Conservation (phyloP, 192 early-diverging fungal species). For the Gonapodya sp. region DNA sequence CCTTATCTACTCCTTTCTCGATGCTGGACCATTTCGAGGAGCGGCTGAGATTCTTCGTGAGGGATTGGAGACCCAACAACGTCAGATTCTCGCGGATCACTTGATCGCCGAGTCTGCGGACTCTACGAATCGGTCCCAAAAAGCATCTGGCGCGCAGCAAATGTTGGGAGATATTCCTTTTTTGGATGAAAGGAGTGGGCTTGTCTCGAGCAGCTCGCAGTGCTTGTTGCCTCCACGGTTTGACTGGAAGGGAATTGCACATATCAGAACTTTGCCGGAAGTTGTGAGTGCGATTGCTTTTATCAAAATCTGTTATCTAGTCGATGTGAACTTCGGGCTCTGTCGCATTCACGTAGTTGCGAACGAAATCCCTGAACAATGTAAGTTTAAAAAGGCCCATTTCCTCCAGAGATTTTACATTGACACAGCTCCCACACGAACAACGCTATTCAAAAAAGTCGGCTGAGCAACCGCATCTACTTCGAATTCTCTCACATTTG, state of each 20-base stretch:
- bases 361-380: not conserved
- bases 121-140: not conserved
- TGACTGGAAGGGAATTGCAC: conserved; percentile 58
- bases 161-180: not conserved
- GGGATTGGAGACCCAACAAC: not conserved
- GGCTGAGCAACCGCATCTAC: not conserved
- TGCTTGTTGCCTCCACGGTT: conserved; percentile 49
- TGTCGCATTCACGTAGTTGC: conserved; percentile 18
- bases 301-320: too few species aligned
- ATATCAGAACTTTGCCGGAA: conserved; percentile 40
- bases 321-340: conserved; percentile 22
- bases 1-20: conserved; percentile 2
- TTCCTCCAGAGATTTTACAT: too few species aligned
- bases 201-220: not conserved
- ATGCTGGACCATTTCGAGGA: not conserved
- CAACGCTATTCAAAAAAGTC: too few species aligned
- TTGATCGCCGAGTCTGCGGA: not conserved
- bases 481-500: not conserved
- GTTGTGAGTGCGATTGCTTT: conserved; percentile 37
- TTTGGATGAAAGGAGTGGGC: not conserved
- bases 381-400: not conserved
- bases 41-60: not conserved
- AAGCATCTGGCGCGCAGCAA: too few species aligned
- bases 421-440: too few species aligned
- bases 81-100: not conserved